Evolutionary conservation across 1,284 basidiomycete genomes (phyloP), one percentile per base, ranked within the genome.

Genomic region (Rhodofomes roseus): DNA sequence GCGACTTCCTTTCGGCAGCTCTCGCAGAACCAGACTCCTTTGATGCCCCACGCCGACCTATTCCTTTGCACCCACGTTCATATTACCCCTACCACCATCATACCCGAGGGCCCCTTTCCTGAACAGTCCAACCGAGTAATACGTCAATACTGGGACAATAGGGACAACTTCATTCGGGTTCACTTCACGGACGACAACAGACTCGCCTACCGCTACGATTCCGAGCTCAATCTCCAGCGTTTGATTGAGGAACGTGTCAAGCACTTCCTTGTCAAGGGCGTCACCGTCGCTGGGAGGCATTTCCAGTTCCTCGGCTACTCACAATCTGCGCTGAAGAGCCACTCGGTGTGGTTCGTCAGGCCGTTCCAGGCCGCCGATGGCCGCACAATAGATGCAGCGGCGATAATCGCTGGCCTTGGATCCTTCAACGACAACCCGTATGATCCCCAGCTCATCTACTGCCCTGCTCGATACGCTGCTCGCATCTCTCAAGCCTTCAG

Each of bases 401-500:
- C 65, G 7, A 87, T 90, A 62, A 83, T 85, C 41, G 58, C 65
- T 5, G 75, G 78, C 34, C 66, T 90, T 1, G 87, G 87, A 1
- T 75, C 71, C 29, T 88, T 89, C 64, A 69, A 76, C 5, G 68
- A 76, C 27, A 72, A 82, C 0, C 27, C 60, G 5, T 82, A 77
- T 54, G 82, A 85, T 63, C 66, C 56, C 14, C 62, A 68, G 0
- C 74, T 87, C 9, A 81, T 81, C 22, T 73, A 73, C 54, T 87
- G 84, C 60, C 87, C 89, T 2, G 87, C 88, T 25, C 79, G 87
- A 48, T 90, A 86, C 70, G 88, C 82, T 2, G 89, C 89, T 8
- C 77, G 89, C n/a, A 77, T 91, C 37, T 86, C 86, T 2, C 87
- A 87, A 68, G 86, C 86, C 0, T 90, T 91, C 68, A 90, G 88